phyloP scores from a whole-genome alignment of 1,284 basidiomycete species.

The Coriolopsis trogii region DNA sequence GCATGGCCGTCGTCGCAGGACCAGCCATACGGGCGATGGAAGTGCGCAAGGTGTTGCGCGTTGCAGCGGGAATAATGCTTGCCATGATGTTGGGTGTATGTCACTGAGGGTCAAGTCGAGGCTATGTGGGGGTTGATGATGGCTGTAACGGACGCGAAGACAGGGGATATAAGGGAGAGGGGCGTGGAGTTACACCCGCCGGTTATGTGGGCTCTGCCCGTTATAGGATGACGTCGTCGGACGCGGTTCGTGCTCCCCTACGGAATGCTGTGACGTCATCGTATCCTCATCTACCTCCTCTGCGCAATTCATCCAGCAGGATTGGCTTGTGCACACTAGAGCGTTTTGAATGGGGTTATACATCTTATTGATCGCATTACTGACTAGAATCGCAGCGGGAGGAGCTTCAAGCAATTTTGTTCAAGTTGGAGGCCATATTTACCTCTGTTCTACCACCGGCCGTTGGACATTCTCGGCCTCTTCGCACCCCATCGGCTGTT shows the following conservation, averaged over 20 bases:
- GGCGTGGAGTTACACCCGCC: slow-evolving; percentile 12
- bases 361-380: no score
- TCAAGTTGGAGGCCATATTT: no score
- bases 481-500: no score
- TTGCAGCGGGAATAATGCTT: slow-evolving; percentile 22
- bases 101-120: not conserved
- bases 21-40: slow-evolving; percentile 8
- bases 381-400: no score
- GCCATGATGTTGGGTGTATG: slow-evolving; percentile 9
- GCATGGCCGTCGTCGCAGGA: slow-evolving; percentile 15
- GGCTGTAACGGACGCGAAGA: not conserved
- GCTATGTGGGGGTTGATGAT: slow-evolving; percentile 3
- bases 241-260: not conserved
- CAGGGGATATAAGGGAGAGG: slow-evolving; percentile 5
- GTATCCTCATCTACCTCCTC: not conserved
- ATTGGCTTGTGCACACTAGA: not conserved
- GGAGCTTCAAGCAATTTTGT: no score
- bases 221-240: slow-evolving; percentile 20
- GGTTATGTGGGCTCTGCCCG: slow-evolving; percentile 1
- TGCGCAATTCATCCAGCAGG: no score
- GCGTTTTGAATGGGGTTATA: no score
- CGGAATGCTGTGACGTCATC: slow-evolving; percentile 15
- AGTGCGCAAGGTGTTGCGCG: slow-evolving; percentile 21
- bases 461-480: no score
- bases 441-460: no score